Evolutionary conservation across 2,329 filamentous ascomycete species (phyloP), one percentile per base, ranked within the genome.

Genomic region (Rachicladosporium sp.): DNA sequence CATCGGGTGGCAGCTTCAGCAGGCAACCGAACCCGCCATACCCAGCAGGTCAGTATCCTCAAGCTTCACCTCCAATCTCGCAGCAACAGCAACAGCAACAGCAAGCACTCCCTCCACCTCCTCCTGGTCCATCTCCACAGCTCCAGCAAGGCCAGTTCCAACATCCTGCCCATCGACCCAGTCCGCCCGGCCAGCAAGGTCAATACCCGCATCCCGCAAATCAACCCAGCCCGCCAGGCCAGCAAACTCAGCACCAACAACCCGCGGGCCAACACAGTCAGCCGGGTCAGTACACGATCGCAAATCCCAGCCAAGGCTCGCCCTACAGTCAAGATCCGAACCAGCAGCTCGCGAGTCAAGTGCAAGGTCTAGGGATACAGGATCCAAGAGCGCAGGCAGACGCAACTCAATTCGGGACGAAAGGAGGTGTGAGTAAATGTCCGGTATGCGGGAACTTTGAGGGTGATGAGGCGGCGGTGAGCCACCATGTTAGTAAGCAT

Each of bases 391-490:
- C 31, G 36, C 32, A 33, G 32, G 32, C 30, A 19, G 31, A 37
- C 10, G 32, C 38, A 23, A 37, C 35, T 4, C 32, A 44, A 23
- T 36, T 38, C 21, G 31, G 34, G 23, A 21, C 31, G 4, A 33
- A 15, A 23, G 29, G 11, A 4, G 31, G 13, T 4, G 30, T 39
- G 29, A 31, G 37, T 8, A 57, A 40, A 4, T 85, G 80, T 54
- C 80, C 80, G 0, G 74, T 85, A 1, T 85, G 80, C 53, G 68
- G 67, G 3, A 60, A 52, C 0, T 85, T 84, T 55, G 69, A 79
- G 47, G 80, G 80, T 1, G 80, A 85, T 47, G 79, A 80, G 50
- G 62, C 65, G 1, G 80, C 80, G 6, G 77, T 85, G 7, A 72
- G 73, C 7, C 69, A 79, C 57, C 80, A 85, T 50, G 76, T 84